Evolutionary conservation across 768 basidiomycete species (phyloP).

Genomic region (Tulasnella sp.): DNA sequence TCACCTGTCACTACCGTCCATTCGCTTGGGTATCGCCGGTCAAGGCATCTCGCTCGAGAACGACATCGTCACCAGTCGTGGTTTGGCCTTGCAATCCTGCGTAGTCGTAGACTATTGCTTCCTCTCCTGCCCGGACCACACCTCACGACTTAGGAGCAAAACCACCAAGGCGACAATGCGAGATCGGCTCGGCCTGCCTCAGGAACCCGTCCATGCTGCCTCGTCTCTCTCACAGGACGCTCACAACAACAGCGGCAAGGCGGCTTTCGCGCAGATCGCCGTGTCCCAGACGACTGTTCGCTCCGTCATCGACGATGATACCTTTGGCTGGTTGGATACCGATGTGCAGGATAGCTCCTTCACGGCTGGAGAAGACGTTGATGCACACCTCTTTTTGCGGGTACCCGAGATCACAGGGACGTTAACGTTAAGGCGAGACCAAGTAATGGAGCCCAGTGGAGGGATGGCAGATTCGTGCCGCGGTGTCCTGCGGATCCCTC

Average conservation of each 20-base stretch:
- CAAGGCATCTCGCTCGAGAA: slow-evolving; percentile 72
- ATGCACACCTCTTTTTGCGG: slow-evolving; percentile 23
- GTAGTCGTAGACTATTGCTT: slow-evolving; percentile 51
- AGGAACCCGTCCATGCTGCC: slow-evolving; percentile 9
- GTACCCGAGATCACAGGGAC: neutral
- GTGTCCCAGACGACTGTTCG: slow-evolving; percentile 8
- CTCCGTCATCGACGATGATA: slow-evolving; percentile 6
- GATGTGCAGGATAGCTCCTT: neutral
- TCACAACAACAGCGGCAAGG: neutral
- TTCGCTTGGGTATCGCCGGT: slow-evolving; percentile 65
- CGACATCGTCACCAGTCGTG: slow-evolving; percentile 44
- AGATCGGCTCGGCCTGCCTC: slow-evolving; percentile 37
- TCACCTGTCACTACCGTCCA: slow-evolving; percentile 50
- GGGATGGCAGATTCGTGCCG: slow-evolving; percentile 9
- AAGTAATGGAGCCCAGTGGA: neutral
- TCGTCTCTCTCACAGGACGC: slow-evolving; percentile 1
- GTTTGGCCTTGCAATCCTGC: slow-evolving; percentile 51
- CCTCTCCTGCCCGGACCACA: slow-evolving; percentile 20
- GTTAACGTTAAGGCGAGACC: slow-evolving; percentile 5
- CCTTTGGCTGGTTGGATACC: neutral
- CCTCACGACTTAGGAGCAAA: slow-evolving; percentile 7
- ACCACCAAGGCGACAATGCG: slow-evolving; percentile 29
- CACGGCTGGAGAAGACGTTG: slow-evolving; percentile 15
- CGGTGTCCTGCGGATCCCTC: slow-evolving; percentile 1
- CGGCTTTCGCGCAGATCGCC: neutral